Evolutionary conservation across 2,329 filamentous ascomycete species (phyloP).

Genomic region (Cytospora schulzeri): DNA sequence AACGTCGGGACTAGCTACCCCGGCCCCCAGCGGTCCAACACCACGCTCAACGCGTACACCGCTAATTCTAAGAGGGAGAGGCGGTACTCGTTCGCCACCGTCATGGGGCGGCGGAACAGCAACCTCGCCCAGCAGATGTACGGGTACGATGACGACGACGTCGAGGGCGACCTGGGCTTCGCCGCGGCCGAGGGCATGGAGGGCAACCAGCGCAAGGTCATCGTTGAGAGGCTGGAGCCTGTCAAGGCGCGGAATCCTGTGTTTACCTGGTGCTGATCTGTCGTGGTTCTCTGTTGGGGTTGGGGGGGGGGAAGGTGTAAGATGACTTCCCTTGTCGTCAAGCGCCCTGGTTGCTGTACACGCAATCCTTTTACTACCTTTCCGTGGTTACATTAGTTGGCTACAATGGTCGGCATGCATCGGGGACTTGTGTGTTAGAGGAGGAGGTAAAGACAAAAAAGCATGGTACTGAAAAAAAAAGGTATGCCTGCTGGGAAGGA

Average conservation of each 20-base stretch:
- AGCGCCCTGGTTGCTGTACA: neutral
- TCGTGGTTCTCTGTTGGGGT: no score
- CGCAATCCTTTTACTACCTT: neutral
- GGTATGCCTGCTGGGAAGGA: neutral
- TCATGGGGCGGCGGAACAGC: constrained; percentile 50
- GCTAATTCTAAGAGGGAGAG: constrained; percentile 53
- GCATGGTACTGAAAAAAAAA: neutral
- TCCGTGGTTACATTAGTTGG: neutral
- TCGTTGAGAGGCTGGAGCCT: constrained; percentile 92
- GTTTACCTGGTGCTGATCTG: constrained; percentile 87
- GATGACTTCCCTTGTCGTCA: neutral
- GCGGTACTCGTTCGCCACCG: constrained; percentile 56
- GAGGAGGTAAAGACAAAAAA: no score
- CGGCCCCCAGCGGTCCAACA: constrained; percentile 40
- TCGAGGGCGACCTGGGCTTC: constrained; percentile 92
- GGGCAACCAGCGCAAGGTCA: constrained; percentile 87
- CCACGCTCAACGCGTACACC: constrained; percentile 44
- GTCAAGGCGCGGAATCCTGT: constrained; percentile 95
- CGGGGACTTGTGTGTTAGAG: neutral
- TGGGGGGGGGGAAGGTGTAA: neutral
- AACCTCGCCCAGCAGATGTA: constrained; percentile 58
- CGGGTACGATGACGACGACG: constrained; percentile 67
- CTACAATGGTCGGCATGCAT: neutral
- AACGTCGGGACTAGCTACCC: constrained; percentile 42
- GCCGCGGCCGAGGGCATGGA: constrained; percentile 94